Percentiles rank a stretch among this genome's conserved stretches.
Conservation (phyloP, 305 asterid genomes). For the Rubia balearica region DNA sequence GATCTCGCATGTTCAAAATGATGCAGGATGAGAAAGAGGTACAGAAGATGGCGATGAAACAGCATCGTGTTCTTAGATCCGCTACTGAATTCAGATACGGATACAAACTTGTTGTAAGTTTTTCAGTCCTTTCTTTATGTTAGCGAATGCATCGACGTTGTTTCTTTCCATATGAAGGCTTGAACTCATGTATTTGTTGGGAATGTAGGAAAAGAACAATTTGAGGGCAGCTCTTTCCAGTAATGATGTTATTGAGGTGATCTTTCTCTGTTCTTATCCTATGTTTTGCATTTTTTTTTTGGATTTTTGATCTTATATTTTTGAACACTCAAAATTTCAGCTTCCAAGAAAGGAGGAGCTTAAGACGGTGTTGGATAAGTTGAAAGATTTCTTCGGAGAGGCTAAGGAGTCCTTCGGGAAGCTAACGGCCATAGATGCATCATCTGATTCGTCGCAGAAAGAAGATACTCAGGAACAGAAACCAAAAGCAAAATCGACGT, state of each 20-base stretch:
- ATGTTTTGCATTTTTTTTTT: neutral
- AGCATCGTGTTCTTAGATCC: constrained; percentile 65
- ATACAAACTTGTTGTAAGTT: constrained; percentile 88
- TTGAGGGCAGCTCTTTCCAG: constrained; percentile 68
- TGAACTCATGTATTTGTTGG: neutral
- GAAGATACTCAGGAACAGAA: constrained; percentile 39
- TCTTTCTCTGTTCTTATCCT: neutral
- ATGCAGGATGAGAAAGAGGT: constrained; percentile 88
- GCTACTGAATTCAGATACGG: constrained; percentile 87
- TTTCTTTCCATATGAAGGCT: neutral
- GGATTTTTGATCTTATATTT: neutral
- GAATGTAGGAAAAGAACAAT: constrained; percentile 71
- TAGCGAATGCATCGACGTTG: neutral
- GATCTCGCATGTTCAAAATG: constrained; percentile 7
- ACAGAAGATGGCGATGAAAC: constrained; percentile 70
- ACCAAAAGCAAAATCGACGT: constrained; percentile 41
- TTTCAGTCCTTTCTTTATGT: constrained; percentile 21
- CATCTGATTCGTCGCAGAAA: constrained; percentile 35
- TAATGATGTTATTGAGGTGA: constrained; percentile 79
- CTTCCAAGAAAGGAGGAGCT: constrained; percentile 74
- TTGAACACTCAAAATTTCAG: constrained; percentile 28
- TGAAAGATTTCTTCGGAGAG: constrained; percentile 85
- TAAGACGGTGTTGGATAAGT: constrained; percentile 83
- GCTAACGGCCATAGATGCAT: constrained; percentile 55
- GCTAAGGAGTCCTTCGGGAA: constrained; percentile 96